These are phyloP conservation scores for Debaryomyces hansenii DNA, from an alignment of 805 yeast genomes.

Conservation along the genomic window DNA sequence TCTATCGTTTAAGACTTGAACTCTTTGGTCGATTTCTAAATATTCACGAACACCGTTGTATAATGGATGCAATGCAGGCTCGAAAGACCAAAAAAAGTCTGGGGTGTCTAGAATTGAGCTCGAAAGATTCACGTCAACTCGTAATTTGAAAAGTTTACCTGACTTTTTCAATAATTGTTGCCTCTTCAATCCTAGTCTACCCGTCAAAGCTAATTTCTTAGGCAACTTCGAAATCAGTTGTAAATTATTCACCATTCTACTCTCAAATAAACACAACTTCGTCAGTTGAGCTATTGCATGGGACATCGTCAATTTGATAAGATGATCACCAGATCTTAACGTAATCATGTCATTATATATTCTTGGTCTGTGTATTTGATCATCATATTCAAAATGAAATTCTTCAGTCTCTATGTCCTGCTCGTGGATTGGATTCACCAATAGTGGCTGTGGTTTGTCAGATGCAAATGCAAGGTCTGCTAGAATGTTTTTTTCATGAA, in stretches of 20 bases:
- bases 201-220: conserved; percentile 84
- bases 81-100: conserved; percentile 91
- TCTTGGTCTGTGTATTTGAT: conserved; percentile 60
- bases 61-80: conserved; percentile 92
- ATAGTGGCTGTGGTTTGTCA: conserved; percentile 44
- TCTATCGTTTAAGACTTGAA: conserved; percentile 88
- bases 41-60: conserved; percentile 89
- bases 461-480: conserved; percentile 85
- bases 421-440: conserved; percentile 75
- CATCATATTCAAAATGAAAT: conserved; percentile 72
- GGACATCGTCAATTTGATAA: conserved; percentile 88
- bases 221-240: conserved; percentile 88
- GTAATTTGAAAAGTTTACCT: conserved; percentile 82
- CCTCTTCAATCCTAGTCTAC: conserved; percentile 79
- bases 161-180: conserved; percentile 84
- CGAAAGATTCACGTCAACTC: conserved; percentile 91
- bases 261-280: conserved; percentile 85
- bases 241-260: conserved; percentile 81
- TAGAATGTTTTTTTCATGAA: conserved; percentile 87
- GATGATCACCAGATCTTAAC: conserved; percentile 84
- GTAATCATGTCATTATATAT: conserved; percentile 95
- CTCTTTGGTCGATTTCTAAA: conserved; percentile 91
- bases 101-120: conserved; percentile 94
- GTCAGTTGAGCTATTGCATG: conserved; percentile 98
- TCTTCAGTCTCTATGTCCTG: conserved; percentile 93